A percentile compares a stretch with the other conserved stretches of the same genome.
Evolutionary conservation across 1,284 basidiomycete species (phyloP).

Genomic region (Fistulina hepatica): DNA sequence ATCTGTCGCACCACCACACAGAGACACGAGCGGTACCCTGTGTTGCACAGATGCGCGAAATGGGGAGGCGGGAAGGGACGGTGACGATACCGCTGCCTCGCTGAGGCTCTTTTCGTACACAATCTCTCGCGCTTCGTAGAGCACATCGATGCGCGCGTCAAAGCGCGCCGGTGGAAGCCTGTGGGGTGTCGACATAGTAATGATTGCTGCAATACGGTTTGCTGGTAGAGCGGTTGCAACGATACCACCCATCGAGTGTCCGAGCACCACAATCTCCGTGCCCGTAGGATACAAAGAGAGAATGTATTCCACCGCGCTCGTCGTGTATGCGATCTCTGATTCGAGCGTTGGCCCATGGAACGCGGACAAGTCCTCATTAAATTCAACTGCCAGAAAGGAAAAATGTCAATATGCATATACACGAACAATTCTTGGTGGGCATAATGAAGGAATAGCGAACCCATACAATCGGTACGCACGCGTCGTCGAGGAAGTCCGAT

Average conservation of each 20-base stretch:
- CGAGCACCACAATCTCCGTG: constrained; percentile 68
- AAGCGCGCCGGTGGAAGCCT: constrained; percentile 82
- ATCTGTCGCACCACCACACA: constrained; percentile 91
- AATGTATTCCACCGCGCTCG: constrained; percentile 66
- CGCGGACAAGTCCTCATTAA: constrained; percentile 95
- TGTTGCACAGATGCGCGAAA: too few relatives aligned
- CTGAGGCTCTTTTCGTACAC: constrained; percentile 33
- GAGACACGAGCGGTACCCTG: constrained; percentile 75
- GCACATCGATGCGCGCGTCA: constrained; percentile 64
- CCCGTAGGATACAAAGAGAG: constrained; percentile 60
- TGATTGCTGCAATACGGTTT: constrained; percentile 59
- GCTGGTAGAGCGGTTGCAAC: constrained; percentile 71
- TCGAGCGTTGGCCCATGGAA: constrained; percentile 86
- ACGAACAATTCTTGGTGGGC: not conserved
- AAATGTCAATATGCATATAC: not conserved
- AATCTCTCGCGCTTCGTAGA: constrained; percentile 47
- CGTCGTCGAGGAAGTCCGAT: too few relatives aligned
- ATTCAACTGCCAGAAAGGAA: constrained; percentile 56
- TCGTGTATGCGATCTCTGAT: constrained; percentile 74
- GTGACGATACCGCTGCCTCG: too few relatives aligned
- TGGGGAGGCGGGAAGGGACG: too few relatives aligned
- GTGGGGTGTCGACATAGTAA: constrained; percentile 95
- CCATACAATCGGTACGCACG: constrained; percentile 8
- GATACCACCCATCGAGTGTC: constrained; percentile 98
- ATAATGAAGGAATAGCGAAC: constrained; percentile 1